Percentiles rank a stretch among this genome's conserved stretches.
Evolutionary conservation across 805 yeast species (phyloP).

Genomic region (Myxozyma neglecta): DNA sequence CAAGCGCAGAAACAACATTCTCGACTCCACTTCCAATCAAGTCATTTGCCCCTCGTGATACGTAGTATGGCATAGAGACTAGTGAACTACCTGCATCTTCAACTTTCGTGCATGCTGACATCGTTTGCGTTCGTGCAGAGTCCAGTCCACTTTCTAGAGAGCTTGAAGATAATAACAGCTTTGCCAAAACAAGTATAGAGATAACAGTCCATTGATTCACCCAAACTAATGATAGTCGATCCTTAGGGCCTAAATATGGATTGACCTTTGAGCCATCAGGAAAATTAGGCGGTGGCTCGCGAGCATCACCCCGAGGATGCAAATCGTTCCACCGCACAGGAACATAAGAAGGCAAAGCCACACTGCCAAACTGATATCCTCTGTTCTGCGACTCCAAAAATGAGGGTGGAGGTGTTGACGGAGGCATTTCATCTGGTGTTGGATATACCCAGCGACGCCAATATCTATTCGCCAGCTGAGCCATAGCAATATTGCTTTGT

Average conservation of each 20-base stretch:
- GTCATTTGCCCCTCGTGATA: constrained; percentile 56
- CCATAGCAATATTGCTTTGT: neutral
- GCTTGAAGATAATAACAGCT: constrained; percentile 56
- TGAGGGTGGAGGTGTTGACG: constrained; percentile 5
- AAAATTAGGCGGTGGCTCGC: constrained; percentile 20
- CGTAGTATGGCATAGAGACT: constrained; percentile 55
- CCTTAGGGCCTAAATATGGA: constrained; percentile 38
- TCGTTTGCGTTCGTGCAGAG: constrained; percentile 44
- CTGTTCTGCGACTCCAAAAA: constrained; percentile 4
- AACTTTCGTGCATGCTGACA: constrained; percentile 49
- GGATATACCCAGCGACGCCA: constrained; percentile 12
- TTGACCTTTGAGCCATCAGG: constrained; percentile 22
- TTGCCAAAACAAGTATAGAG: constrained; percentile 56
- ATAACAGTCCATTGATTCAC: constrained; percentile 63
- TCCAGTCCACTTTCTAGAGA: constrained; percentile 49
- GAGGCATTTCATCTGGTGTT: neutral
- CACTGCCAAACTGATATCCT: neutral
- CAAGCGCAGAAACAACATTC: constrained; percentile 50
- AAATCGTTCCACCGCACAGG: constrained; percentile 25
- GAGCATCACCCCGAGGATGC: constrained; percentile 23
- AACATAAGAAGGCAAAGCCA: neutral
- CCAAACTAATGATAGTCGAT: constrained; percentile 42
- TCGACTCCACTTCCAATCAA: constrained; percentile 51
- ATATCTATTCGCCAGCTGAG: neutral
- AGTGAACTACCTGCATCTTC: constrained; percentile 43